phyloP scores from a whole-genome alignment of 495 filamentous ascomycete genomes.

The Talaromyces nanjingensis region DNA sequence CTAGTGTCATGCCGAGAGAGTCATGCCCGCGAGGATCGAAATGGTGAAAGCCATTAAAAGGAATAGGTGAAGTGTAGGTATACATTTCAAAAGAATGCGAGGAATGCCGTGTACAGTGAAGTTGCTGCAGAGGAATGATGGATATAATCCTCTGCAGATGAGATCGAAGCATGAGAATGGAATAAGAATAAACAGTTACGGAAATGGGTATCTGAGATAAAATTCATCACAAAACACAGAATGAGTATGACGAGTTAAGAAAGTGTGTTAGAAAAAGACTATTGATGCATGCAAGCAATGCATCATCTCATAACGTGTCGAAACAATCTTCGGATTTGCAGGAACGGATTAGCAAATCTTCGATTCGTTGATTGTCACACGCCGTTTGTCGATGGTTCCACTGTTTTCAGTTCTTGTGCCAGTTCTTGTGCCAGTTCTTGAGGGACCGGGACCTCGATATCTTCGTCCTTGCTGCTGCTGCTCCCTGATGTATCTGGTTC shows the following conservation, averaged over 20 bases:
- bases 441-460: neutral
- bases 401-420: neutral
- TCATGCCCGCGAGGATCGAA: neutral
- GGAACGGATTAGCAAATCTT: neutral
- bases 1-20: neutral
- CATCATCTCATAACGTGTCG: neutral
- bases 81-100: neutral
- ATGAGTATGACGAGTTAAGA: neutral
- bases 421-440: neutral
- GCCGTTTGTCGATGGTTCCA: neutral
- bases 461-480: slow-evolving; percentile 11
- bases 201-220: slow-evolving; percentile 6
- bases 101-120: neutral
- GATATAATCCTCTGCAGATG: neutral
- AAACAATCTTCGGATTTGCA: neutral
- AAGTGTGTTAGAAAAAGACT: neutral
- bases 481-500: slow-evolving; percentile 4
- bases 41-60: neutral
- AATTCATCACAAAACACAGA: slow-evolving; percentile 2
- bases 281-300: neutral
- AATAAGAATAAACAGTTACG: neutral
- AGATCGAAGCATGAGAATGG: neutral
- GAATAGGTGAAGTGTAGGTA: neutral
- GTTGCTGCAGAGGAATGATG: neutral
- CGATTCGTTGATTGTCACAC: slow-evolving; percentile 2